A percentile compares a stretch with the other conserved stretches of the same genome.
Conservation (phyloP, 495 filamentous ascomycete genomes). For the Lepidopterella palustris region DNA sequence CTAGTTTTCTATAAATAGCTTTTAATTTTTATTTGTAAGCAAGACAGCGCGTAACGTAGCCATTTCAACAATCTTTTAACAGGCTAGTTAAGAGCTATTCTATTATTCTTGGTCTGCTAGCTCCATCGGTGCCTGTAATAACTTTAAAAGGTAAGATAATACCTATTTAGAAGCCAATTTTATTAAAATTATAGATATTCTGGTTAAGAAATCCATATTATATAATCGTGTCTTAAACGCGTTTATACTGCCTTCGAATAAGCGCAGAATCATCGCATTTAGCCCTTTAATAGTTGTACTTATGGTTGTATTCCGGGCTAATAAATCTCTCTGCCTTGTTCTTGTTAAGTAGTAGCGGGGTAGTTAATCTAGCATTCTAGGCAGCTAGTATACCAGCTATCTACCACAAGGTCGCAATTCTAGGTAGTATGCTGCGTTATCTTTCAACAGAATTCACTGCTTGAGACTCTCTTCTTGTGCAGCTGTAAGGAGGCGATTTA, state of each 20-base stretch:
- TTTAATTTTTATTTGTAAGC: too few species aligned
- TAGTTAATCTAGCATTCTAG: background rate
- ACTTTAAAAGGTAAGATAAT: too few species aligned
- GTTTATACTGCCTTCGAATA: too few species aligned
- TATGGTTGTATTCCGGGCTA: background rate
- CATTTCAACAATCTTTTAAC: too few species aligned
- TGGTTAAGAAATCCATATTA: background rate
- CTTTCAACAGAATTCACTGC: too few species aligned
- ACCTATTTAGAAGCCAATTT: too few species aligned
- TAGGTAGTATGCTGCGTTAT: background rate
- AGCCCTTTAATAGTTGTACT: background rate
- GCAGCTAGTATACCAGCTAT: background rate
- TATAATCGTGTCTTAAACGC: background rate
- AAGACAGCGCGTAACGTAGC: too few species aligned
- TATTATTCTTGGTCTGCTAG: too few species aligned
- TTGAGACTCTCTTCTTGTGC: background rate
- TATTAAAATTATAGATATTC: too few species aligned
- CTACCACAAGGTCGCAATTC: background rate
- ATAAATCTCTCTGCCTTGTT: background rate
- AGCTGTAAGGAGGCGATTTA: background rate
- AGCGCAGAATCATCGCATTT: too few species aligned
- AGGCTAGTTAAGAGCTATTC: too few species aligned
- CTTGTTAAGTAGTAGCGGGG: background rate
- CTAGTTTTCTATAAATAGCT: background rate
- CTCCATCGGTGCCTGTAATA: too few species aligned